phyloP scores from a whole-genome alignment of 768 basidiomycete genomes.

The Leucocoprinus birnbaumii region DNA sequence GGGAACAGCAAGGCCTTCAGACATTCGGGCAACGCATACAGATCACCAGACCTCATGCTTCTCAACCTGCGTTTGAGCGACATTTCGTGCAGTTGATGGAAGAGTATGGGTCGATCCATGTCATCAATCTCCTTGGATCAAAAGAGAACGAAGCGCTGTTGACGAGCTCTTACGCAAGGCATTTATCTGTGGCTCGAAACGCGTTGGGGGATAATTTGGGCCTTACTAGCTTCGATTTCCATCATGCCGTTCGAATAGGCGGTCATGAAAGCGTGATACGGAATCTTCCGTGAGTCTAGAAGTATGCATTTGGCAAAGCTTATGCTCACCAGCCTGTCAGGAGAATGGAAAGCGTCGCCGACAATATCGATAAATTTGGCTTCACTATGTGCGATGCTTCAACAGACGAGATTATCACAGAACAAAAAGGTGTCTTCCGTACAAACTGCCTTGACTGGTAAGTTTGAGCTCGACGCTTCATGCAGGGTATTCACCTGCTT shows the following conservation, averaged over 20 bases:
- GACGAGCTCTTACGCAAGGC: conserved; percentile 78
- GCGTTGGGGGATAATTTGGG: conserved; percentile 66
- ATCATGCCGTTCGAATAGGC: conserved; percentile 70
- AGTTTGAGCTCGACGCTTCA: conserved; percentile 9
- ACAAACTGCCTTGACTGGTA: conserved; percentile 97
- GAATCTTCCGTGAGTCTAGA: conserved; percentile 56
- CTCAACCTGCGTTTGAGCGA: conserved; percentile 95
- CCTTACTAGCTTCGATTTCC: conserved; percentile 94
- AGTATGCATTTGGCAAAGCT: background rate
- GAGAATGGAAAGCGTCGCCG: conserved; percentile 53
- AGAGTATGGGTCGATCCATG: conserved; percentile 83
- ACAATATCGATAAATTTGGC: conserved; percentile 75
- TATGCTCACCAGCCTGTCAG: conserved; percentile 30
- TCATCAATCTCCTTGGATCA: conserved; percentile 86
- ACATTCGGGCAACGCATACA: conserved; percentile 94
- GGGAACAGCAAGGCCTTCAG: conserved; percentile 96
- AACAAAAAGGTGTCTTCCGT: conserved; percentile 89
- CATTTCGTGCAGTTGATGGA: conserved; percentile 87
- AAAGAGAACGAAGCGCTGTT: conserved; percentile 91
- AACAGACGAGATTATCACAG: conserved; percentile 71
- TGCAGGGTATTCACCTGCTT: conserved; percentile 7
- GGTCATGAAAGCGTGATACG: conserved; percentile 86
- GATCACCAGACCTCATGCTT: conserved; percentile 92
- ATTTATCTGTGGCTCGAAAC: conserved; percentile 64
- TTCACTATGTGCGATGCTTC: conserved; percentile 78